Evolutionary conservation across 2,329 filamentous ascomycete species (phyloP).

Genomic region (Zasmidium citrigriseum): DNA sequence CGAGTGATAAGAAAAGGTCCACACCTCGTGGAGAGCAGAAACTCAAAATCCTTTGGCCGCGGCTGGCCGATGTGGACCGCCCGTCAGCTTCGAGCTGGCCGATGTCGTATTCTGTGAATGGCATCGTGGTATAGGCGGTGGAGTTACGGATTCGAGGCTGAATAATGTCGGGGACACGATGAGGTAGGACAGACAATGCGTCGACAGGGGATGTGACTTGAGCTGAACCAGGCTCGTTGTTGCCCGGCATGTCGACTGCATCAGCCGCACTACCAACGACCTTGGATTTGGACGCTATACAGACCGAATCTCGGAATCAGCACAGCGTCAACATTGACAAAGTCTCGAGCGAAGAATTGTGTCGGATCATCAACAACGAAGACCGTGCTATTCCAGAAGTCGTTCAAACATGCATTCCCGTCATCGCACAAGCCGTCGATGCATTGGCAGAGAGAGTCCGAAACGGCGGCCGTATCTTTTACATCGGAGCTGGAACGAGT

Average conservation of each 20-base stretch:
- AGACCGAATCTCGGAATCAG: not conserved
- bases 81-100: too few relatives aligned
- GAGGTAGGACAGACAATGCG: too few relatives aligned
- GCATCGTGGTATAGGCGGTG: not conserved
- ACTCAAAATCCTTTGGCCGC: not conserved
- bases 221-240: too few relatives aligned
- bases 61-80: not conserved
- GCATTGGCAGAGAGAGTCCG: not conserved
- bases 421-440: not conserved
- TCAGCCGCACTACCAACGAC: not conserved
- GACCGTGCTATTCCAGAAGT: not conserved
- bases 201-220: too few relatives aligned
- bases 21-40: not conserved
- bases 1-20: not conserved
- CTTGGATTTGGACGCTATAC: not conserved
- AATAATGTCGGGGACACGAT: too few relatives aligned
- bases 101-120: not conserved
- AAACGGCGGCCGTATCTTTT: not conserved
- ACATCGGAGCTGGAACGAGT: not conserved
- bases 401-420: not conserved
- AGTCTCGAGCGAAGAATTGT: not conserved
- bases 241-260: not conserved
- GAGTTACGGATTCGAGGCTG: too few relatives aligned
- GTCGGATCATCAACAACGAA: not conserved
- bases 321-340: not conserved